Evolutionary conservation across 2,329 filamentous ascomycete genomes (phyloP), one percentile per base, ranked within the genome.

Genomic region (Exophiala dermatitidis): DNA sequence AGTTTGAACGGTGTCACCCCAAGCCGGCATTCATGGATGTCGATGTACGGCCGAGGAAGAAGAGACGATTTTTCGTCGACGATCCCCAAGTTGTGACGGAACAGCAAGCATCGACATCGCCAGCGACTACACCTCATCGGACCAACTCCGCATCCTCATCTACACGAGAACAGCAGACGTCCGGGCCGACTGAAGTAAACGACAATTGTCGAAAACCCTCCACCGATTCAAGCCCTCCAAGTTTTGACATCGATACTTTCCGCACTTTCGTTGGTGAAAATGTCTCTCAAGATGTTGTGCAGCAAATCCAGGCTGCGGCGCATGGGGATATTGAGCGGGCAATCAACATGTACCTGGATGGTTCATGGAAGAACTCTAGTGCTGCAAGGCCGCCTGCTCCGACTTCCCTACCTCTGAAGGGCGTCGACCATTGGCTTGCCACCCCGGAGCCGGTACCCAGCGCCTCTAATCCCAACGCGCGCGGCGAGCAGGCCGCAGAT

Each of bases 341-440:
- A 42, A 79, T 85, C 60, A 83, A 85, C 64, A 73, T 83, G 54
- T 84, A 80, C 62, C 74, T 83, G 36, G 81, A 85, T 62, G 81
- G 81, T 26, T 82, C 81, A 4, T 84, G 80, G 80, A 77, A 75
- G 56, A 54, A 47, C 45, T 33, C 36, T 36, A 10, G 34, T 34
- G 40, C 33, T 33, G 12, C 45, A 1, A 29, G 12, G 8, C 28
- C 46, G 12, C 49, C 31, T 9, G 10, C n/a, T 7, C 30, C 32
- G 33, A 40, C 41, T 10, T 26, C 46, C 12, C 33, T 54, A 29
- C 46, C 57, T 12, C 53, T 52, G n/a, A 52, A 48, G 28, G 46
- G 52, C 31, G 56, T 54, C 28, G 53, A 47, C 12, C 32, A 36
- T 4, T 60, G 58, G 58, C 48, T 60, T 28, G 49, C 28, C 9